Percentiles rank a stretch among this genome's conserved stretches.
Evolutionary conservation across 345 rosid species (phyloP).

Genomic region (Limnanthes douglasii): DNA sequence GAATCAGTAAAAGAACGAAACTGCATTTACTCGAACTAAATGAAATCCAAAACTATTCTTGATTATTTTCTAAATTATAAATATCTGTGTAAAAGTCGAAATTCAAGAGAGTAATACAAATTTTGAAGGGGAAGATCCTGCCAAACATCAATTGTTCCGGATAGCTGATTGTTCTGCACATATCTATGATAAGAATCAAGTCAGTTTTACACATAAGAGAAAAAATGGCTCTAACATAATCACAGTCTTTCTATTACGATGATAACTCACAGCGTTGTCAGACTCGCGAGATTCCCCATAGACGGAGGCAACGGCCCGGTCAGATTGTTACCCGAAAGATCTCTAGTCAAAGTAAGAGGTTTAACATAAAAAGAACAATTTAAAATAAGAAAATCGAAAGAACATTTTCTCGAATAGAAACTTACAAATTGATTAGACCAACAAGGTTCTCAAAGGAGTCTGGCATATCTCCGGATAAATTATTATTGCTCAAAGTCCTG

Average conservation of each 20-base stretch:
- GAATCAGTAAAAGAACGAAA: background rate
- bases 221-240: too few species aligned
- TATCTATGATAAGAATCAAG: slow-evolving; percentile 39
- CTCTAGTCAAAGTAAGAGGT: slow-evolving; percentile 34
- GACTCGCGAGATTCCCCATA: slow-evolving; percentile 31
- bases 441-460: slow-evolving; percentile 56
- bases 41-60: background rate
- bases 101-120: slow-evolving; percentile 51
- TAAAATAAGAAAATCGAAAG: slow-evolving; percentile 1
- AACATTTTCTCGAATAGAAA: slow-evolving; percentile 6
- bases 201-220: slow-evolving; percentile 12
- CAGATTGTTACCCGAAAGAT: slow-evolving; percentile 69
- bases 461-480: slow-evolving; percentile 76
- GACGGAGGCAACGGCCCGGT: slow-evolving; percentile 81
- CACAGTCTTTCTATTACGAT: background rate
- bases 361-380: slow-evolving; percentile 7
- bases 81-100: slow-evolving; percentile 9
- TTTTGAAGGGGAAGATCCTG: slow-evolving; percentile 75
- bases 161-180: slow-evolving; percentile 77
- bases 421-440: slow-evolving; percentile 80
- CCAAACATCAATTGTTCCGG: slow-evolving; percentile 79
- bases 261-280: slow-evolving; percentile 77
- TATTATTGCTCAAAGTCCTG: slow-evolving; percentile 82
- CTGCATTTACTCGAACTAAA: too few species aligned
- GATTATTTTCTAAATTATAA: slow-evolving; percentile 9